These are phyloP conservation scores for Cladosporium sp. DNA, from an alignment of 2,329 filamentous ascomycete species.

Conservation along the genomic window DNA sequence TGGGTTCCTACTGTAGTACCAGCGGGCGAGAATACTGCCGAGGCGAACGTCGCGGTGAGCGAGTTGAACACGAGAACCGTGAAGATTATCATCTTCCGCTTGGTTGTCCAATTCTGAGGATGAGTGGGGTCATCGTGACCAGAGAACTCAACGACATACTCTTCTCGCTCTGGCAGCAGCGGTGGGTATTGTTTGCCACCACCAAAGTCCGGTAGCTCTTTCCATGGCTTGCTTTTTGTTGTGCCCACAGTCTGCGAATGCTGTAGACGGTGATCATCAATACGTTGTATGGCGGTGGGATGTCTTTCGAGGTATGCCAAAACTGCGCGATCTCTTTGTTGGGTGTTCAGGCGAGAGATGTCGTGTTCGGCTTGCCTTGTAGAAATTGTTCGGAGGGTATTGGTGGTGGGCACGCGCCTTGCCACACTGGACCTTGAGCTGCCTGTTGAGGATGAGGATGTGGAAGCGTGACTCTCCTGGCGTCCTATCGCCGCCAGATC, in stretches of 20 bases:
- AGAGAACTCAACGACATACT: slow-evolving; percentile 79
- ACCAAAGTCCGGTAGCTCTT: slow-evolving; percentile 65
- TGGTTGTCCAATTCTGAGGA: slow-evolving; percentile 79
- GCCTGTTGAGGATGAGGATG: background rate
- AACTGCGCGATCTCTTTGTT: slow-evolving; percentile 41
- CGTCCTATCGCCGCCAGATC: background rate
- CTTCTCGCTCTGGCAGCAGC: slow-evolving; percentile 63
- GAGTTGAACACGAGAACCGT: slow-evolving; percentile 69
- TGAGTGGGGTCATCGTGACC: slow-evolving; percentile 74
- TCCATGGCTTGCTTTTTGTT: slow-evolving; percentile 27
- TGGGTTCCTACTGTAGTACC: slow-evolving; percentile 39
- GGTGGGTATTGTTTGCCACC: slow-evolving; percentile 72
- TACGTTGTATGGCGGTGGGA: slow-evolving; percentile 65
- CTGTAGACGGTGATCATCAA: slow-evolving; percentile 67
- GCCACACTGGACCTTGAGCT: background rate
- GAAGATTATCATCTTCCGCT: slow-evolving; percentile 66
- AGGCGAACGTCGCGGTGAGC: slow-evolving; percentile 62
- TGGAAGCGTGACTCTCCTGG: background rate
- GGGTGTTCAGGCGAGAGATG: slow-evolving; percentile 17
- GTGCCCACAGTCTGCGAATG: slow-evolving; percentile 67
- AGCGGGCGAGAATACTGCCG: slow-evolving; percentile 38
- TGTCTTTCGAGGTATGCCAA: slow-evolving; percentile 57
- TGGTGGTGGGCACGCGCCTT: background rate
- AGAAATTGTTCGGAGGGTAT: slow-evolving; percentile 4
- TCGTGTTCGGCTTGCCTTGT: slow-evolving; percentile 6